Evolutionary conservation across 345 rosid species (phyloP).

Genomic region (Brassica rapa): DNA sequence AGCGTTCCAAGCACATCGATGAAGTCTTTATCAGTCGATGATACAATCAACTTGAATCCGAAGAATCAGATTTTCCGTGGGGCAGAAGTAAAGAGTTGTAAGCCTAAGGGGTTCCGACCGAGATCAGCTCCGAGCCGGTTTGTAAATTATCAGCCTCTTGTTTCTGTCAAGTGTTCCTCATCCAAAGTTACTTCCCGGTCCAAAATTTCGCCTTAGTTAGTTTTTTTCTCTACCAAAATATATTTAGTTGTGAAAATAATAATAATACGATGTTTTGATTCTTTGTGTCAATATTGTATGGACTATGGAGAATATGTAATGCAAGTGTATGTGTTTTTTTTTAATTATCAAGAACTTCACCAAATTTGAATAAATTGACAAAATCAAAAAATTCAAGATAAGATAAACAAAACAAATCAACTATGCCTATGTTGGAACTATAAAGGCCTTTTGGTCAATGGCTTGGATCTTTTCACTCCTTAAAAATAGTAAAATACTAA

Average conservation of each 20-base stretch:
- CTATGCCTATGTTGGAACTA: too few species aligned
- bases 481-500: too few species aligned
- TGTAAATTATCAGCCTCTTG: conserved; percentile 70
- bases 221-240: not conserved
- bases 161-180: conserved; percentile 45
- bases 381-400: too few species aligned
- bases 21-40: conserved; percentile 47
- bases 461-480: too few species aligned
- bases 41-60: conserved; percentile 51
- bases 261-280: not conserved
- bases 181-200: conserved; percentile 22
- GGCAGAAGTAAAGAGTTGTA: conserved; percentile 57
- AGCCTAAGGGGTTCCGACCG: conserved; percentile 77
- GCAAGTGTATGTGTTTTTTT: not conserved
- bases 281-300: conserved; percentile 10
- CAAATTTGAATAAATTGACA: too few species aligned
- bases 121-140: conserved; percentile 89
- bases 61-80: conserved; percentile 45
- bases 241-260: not conserved
- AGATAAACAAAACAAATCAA: too few species aligned
- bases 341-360: not conserved
- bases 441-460: too few species aligned
- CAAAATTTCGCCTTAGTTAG: conserved; percentile 32
- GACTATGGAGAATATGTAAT: not conserved
- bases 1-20: conserved; percentile 70